Conservation (phyloP, 2,329 filamentous ascomycete species). For the Penicillium sp. region DNA sequence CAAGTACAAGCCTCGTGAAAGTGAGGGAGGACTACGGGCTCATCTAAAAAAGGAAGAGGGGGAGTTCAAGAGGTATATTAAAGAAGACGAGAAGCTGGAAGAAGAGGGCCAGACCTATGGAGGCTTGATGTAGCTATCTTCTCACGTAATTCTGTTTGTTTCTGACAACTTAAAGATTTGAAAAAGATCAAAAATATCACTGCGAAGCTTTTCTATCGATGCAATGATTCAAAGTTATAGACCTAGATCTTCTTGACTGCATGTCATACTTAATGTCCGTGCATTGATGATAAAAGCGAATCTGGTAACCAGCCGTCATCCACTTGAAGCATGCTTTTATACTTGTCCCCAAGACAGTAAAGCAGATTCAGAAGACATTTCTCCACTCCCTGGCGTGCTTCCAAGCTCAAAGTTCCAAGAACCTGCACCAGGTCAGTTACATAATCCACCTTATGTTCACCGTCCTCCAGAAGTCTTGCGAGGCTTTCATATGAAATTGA, state of each 20-base stretch:
- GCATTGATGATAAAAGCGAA: constrained; percentile 29
- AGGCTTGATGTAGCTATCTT: neutral
- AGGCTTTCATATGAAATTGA: constrained; percentile 16
- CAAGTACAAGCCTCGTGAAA: neutral
- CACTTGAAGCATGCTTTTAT: neutral
- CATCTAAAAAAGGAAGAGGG: neutral
- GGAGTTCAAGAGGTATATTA: neutral
- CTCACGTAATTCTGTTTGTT: no score
- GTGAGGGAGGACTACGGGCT: neutral
- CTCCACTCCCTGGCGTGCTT: constrained; percentile 29
- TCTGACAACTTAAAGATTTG: no score
- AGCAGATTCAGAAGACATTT: constrained; percentile 30
- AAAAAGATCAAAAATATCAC: no score
- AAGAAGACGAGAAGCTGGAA: neutral
- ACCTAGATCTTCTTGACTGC: no score
- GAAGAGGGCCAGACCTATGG: neutral
- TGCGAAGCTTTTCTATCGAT: no score
- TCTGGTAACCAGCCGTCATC: constrained; percentile 29
- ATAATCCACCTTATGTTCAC: constrained; percentile 17
- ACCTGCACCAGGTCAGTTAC: constrained; percentile 22
- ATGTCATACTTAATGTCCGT: constrained; percentile 22
- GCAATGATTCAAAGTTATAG: no score
- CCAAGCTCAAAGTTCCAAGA: constrained; percentile 22
- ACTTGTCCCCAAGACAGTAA: constrained; percentile 12
- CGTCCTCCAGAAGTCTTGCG: constrained; percentile 6